These are phyloP conservation scores for Aspergillus sp. DNA, from an alignment of 2,329 filamentous ascomycete species.

Conservation along the genomic window DNA sequence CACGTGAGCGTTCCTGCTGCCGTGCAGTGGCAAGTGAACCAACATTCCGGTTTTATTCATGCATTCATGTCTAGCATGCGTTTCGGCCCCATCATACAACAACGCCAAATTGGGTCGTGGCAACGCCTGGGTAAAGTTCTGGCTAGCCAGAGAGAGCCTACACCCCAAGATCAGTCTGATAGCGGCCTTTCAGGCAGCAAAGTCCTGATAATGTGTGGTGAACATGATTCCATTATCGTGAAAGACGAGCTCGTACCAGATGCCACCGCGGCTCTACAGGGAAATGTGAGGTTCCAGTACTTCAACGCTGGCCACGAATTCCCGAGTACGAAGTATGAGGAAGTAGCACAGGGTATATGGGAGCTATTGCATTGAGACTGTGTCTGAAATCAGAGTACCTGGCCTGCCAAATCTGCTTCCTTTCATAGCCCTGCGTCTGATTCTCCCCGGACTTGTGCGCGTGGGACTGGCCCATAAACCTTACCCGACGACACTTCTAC, in stretches of 20 bases:
- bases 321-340: slow-evolving; percentile 60
- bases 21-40: slow-evolving; percentile 67
- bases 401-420: neutral
- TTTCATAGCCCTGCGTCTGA: neutral
- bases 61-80: slow-evolving; percentile 72
- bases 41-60: slow-evolving; percentile 66
- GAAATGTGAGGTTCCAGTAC: slow-evolving; percentile 57
- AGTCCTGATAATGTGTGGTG: slow-evolving; percentile 66
- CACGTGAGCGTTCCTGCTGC: slow-evolving; percentile 60
- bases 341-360: slow-evolving; percentile 56
- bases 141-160: slow-evolving; percentile 37
- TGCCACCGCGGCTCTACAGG: slow-evolving; percentile 56
- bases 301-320: slow-evolving; percentile 69
- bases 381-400: neutral
- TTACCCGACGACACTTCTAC: neutral
- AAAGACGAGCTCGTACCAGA: slow-evolving; percentile 64
- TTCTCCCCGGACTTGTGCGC: neutral
- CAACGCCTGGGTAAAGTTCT: slow-evolving; percentile 53
- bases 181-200: slow-evolving; percentile 44
- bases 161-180: slow-evolving; percentile 25
- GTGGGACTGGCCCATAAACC: neutral
- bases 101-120: slow-evolving; percentile 61
- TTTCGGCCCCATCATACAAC: slow-evolving; percentile 66
- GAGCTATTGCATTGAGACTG: slow-evolving; percentile 30
- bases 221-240: slow-evolving; percentile 66